Percentiles rank a stretch among this genome's conserved stretches.
phyloP scores from a whole-genome alignment of 768 basidiomycete genomes.

The Mycena alexandri region DNA sequence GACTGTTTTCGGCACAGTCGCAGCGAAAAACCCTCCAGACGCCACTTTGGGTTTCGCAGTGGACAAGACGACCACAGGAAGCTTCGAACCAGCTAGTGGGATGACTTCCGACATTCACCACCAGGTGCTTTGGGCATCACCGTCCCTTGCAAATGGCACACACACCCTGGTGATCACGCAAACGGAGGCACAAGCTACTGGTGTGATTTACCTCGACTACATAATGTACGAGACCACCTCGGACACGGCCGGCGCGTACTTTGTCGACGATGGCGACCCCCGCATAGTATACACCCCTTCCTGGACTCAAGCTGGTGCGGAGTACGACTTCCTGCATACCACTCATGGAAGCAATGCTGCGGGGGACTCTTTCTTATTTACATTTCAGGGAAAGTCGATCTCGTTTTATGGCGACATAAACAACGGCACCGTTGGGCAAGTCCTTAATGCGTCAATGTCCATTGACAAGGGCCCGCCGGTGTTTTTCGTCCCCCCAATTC shows the following conservation, averaged over 20 bases:
- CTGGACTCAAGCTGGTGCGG: background rate
- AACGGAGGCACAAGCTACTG: background rate
- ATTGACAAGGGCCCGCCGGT: conserved; percentile 12
- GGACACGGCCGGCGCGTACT: background rate
- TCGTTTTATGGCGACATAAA: conserved; percentile 21
- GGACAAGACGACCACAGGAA: background rate
- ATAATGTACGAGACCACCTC: conserved; percentile 19
- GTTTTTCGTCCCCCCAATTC: conserved; percentile 1
- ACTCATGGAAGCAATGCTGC: conserved; percentile 4
- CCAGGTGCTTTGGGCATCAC: conserved; percentile 12
- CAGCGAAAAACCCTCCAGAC: background rate
- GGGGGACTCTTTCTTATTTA: background rate
- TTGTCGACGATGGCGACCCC: conserved; percentile 21
- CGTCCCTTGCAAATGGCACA: background rate
- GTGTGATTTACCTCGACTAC: conserved; percentile 20
- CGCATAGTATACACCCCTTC: conserved; percentile 6
- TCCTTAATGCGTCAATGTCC: conserved; percentile 7
- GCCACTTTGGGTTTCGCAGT: conserved; percentile 8
- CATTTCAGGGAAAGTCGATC: conserved; percentile 10
- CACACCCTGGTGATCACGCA: conserved; percentile 20
- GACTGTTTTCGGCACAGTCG: conserved; percentile 10
- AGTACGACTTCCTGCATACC: conserved; percentile 19
- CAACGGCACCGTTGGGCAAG: background rate
- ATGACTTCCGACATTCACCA: conserved; percentile 7
- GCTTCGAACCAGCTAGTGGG: background rate